These are phyloP conservation scores for Backusella sp. DNA, from an alignment of 192 early-diverging fungal genomes.

Conservation along the genomic window DNA sequence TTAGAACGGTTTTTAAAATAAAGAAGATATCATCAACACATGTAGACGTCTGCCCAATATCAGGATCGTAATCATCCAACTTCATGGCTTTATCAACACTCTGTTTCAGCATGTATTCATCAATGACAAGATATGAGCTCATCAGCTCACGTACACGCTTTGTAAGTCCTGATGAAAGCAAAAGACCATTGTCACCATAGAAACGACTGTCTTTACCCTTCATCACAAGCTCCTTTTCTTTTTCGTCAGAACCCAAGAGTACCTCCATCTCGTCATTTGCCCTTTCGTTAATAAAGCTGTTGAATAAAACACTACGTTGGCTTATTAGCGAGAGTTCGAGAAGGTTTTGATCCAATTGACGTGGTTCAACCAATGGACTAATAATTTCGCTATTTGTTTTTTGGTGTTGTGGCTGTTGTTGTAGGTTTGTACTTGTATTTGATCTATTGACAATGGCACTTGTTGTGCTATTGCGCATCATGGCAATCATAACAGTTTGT, in stretches of 20 bases:
- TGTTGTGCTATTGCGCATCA: slow-evolving; percentile 37
- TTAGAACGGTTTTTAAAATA: slow-evolving; percentile 75
- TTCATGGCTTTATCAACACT: slow-evolving; percentile 78
- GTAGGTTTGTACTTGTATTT: slow-evolving; percentile 15
- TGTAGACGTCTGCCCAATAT: slow-evolving; percentile 37
- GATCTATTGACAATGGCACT: background rate
- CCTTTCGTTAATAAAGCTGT: slow-evolving; percentile 80
- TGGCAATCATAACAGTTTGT: slow-evolving; percentile 43
- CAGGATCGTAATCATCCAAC: slow-evolving; percentile 60
- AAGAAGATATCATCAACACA: slow-evolving; percentile 96
- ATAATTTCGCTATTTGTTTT: slow-evolving; percentile 19
- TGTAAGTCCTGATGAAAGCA: slow-evolving; percentile 55
- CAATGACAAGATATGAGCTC: slow-evolving; percentile 66
- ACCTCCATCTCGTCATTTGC: slow-evolving; percentile 53
- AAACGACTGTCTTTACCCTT: slow-evolving; percentile 39
- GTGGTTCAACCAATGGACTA: slow-evolving; percentile 60
- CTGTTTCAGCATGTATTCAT: slow-evolving; percentile 72
- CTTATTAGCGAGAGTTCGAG: slow-evolving; percentile 81
- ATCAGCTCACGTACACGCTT: slow-evolving; percentile 62
- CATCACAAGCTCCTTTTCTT: slow-evolving; percentile 17
- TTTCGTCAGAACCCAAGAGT: slow-evolving; percentile 20
- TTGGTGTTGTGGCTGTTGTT: background rate
- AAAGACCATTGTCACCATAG: slow-evolving; percentile 56
- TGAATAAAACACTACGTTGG: slow-evolving; percentile 75
- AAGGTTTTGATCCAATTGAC: slow-evolving; percentile 78